Evolutionary conservation across 352 stramenopile genomes (phyloP).

Genomic region (Globisporangium recalcitrans): DNA sequence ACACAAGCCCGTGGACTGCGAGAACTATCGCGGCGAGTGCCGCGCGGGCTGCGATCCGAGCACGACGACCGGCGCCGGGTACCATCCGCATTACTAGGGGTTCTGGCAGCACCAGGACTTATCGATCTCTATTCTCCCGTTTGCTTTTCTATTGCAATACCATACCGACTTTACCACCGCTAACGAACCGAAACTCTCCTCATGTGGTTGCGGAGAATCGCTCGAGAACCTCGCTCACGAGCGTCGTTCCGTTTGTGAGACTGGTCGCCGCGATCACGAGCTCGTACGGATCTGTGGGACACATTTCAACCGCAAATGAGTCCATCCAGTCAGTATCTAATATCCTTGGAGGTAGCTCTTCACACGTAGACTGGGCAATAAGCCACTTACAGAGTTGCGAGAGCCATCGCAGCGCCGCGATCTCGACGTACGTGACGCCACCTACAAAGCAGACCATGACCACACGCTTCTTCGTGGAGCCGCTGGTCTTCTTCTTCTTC

Average conservation of each 20-base stretch:
- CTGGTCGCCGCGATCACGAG: constrained; percentile 57
- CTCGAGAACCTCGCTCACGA: constrained; percentile 52
- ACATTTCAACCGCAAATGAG: constrained; percentile 3
- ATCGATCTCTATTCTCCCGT: not conserved
- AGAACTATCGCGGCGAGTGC: constrained; percentile 76
- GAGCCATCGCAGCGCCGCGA: constrained; percentile 72
- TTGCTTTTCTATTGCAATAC: not conserved
- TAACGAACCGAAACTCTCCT: no score
- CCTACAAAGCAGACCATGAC: constrained; percentile 67
- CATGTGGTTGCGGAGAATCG: constrained; percentile 29
- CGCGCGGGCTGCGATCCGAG: constrained; percentile 45
- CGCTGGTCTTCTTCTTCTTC: constrained; percentile 17
- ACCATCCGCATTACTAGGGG: constrained; percentile 45
- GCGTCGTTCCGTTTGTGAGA: constrained; percentile 45
- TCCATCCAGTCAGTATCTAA: no score
- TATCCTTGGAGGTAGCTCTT: no score
- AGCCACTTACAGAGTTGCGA: constrained; percentile 49
- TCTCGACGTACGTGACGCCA: constrained; percentile 64
- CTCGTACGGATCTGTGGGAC: constrained; percentile 46
- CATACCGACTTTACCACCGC: not conserved
- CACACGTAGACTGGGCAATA: not conserved
- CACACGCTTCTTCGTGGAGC: constrained; percentile 27
- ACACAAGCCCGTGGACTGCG: constrained; percentile 68
- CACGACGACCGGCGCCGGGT: constrained; percentile 62
- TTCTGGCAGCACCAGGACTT: not conserved